Conservation (phyloP, 192 early-diverging fungal genomes). For the Backusella liffmaniae region DNA sequence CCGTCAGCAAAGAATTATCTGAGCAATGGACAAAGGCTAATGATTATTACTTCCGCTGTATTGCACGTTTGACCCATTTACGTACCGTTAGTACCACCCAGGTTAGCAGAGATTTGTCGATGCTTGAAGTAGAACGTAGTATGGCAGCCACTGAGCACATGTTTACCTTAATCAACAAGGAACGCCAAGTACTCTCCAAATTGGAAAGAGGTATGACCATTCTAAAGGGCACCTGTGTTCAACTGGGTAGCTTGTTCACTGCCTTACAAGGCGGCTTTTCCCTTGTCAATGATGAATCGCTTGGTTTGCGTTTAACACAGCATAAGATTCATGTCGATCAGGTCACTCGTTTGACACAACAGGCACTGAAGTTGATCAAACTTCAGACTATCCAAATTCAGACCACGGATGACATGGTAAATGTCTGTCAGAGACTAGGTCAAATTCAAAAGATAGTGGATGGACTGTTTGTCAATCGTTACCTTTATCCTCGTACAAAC, state of each 20-base stretch:
- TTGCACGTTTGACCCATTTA: slow-evolving; percentile 64
- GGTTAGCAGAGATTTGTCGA: slow-evolving; percentile 59
- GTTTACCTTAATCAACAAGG: slow-evolving; percentile 57
- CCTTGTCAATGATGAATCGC: slow-evolving; percentile 1
- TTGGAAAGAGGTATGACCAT: slow-evolving; percentile 19
- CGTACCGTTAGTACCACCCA: slow-evolving; percentile 43
- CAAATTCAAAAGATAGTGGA: slow-evolving; percentile 25
- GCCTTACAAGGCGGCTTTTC: not conserved
- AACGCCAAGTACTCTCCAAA: slow-evolving; percentile 36
- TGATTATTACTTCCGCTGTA: slow-evolving; percentile 65
- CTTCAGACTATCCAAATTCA: slow-evolving; percentile 11
- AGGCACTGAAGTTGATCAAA: not conserved
- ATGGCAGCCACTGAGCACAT: slow-evolving; percentile 68
- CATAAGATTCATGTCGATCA: slow-evolving; percentile 45
- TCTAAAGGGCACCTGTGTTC: slow-evolving; percentile 27
- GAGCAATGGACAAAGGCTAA: slow-evolving; percentile 57
- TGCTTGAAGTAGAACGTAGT: slow-evolving; percentile 61
- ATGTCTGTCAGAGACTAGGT: slow-evolving; percentile 3
- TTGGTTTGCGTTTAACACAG: slow-evolving; percentile 23
- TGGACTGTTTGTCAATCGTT: slow-evolving; percentile 16
- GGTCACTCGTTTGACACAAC: slow-evolving; percentile 26
- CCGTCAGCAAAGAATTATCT: slow-evolving; percentile 8
- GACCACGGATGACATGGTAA: not conserved
- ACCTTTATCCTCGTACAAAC: slow-evolving; percentile 25
- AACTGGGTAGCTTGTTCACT: slow-evolving; percentile 20